A percentile compares a stretch with the other conserved stretches of the same genome.
phyloP scores from a whole-genome alignment of 306 rosid species.

The Quercus bicolor region DNA sequence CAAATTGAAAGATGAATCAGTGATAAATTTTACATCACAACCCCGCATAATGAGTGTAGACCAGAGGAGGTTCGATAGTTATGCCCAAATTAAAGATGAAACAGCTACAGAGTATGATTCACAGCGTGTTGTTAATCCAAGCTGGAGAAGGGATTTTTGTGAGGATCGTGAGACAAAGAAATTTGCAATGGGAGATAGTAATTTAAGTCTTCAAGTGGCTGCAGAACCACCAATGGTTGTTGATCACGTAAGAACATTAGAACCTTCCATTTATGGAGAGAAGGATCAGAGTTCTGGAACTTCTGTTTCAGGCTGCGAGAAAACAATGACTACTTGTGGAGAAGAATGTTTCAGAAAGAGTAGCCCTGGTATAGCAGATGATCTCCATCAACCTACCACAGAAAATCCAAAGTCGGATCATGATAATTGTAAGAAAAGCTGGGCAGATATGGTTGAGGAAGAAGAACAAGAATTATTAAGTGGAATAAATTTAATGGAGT shows the following conservation, averaged over 20 bases:
- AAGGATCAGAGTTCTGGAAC: conserved; percentile 18
- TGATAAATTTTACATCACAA: not conserved
- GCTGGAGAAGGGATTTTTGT: conserved; percentile 11
- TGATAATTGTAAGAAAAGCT: conserved; percentile 58
- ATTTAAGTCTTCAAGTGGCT: not conserved
- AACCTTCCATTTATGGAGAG: conserved; percentile 1
- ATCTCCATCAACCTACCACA: conserved; percentile 6
- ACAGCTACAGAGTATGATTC: not conserved
- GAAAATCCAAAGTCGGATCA: conserved; percentile 17
- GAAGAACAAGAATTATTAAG: conserved; percentile 39
- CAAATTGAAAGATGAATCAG: conserved; percentile 14
- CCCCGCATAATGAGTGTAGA: no score
- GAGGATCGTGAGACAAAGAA: conserved; percentile 17
- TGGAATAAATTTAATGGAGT: conserved; percentile 11
- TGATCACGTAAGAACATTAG: conserved; percentile 16
- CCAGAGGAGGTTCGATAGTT: no score
- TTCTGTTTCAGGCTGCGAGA: not conserved
- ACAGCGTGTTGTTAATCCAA: conserved; percentile 5
- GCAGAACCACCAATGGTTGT: conserved; percentile 21
- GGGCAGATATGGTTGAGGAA: conserved; percentile 97
- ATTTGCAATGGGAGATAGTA: conserved; percentile 11
- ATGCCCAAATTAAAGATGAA: no score
- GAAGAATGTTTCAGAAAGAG: conserved; percentile 14
- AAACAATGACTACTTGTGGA: not conserved
- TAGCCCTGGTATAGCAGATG: conserved; percentile 11